These are phyloP conservation scores for Cutaneotrichosporon mucoides DNA, from an alignment of 1,284 basidiomycete species.

Conservation along the genomic window DNA sequence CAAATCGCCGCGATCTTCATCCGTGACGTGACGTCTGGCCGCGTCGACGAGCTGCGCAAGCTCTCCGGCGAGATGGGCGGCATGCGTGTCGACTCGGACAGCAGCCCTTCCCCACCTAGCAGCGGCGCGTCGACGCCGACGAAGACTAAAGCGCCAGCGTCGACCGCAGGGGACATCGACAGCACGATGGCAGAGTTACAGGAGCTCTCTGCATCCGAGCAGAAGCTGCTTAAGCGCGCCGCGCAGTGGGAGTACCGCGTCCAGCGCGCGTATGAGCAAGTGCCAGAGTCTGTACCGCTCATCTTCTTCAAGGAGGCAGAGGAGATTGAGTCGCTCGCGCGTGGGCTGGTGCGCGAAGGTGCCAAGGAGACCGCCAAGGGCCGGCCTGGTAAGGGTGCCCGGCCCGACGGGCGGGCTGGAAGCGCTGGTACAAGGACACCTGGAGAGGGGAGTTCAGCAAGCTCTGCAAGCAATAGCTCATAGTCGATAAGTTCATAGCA, in stretches of 20 bases:
- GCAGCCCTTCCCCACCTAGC: neutral
- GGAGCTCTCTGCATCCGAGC: conserved; percentile 29
- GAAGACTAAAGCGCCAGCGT: neutral
- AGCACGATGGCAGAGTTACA: conserved; percentile 24
- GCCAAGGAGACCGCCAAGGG: neutral
- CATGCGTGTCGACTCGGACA: neutral
- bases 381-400: neutral
- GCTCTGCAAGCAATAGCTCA: too few species aligned
- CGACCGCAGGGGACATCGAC: conserved; percentile 5
- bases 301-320: conserved; percentile 31
- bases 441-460: too few species aligned
- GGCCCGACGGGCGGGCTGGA: neutral
- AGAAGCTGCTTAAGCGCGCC: conserved; percentile 36
- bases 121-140: conserved; percentile 10
- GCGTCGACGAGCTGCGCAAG: conserved; percentile 17
- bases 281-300: conserved; percentile 22
- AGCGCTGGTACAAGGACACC: too few species aligned
- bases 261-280: conserved; percentile 17
- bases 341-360: conserved; percentile 6
- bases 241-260: conserved; percentile 33
- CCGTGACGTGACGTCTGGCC: conserved; percentile 59
- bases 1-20: conserved; percentile 65
- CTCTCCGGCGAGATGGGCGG: neutral
- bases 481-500: too few species aligned
- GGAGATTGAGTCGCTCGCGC: conserved; percentile 28